Evolutionary conservation across 73 alveolate genomes (phyloP), one percentile per base, ranked within the genome.

Genomic region (Uronychia binucleata): DNA sequence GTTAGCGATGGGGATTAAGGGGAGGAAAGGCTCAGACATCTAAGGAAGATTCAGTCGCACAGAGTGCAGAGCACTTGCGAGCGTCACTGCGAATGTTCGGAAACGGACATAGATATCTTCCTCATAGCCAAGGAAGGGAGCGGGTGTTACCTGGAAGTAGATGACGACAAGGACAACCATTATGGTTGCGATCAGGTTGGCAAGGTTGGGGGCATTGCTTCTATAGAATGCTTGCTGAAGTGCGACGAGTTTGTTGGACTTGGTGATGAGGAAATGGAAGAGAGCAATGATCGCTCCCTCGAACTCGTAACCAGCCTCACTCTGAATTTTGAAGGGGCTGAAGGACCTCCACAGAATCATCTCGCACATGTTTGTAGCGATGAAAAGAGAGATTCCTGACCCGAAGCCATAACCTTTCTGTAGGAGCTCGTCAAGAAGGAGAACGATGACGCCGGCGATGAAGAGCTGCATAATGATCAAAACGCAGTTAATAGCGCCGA

Each of bases 231-330:
- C 99, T 79, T 97, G 94, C 88, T 92, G 94, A 57, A 97, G 87
- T 13, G 99, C 99, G 57, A 91, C 93, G 33, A 97, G 78, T 86
- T 98, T 97, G 96, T 98, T 98, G 34, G 94, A 92, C 95, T 97
- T 96, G 80, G 99, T 91, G 76, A 98, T 87, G 90, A 98, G 86
- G 95, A 97, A 96, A 95, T 98, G 99, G 98, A 97, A 92, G 91
- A 98, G 97, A 80, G 99, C 99, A 77, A 98, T 93, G 60, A 98
- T 88, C 74, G 99, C 99, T n/a, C 99, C 99, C 90, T 98, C 99
- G 94, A 97, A 98, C 93, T 98, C 99, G 46, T 96, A 88, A 11
- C 99, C 99, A 58, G 92, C 89, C 80, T 96, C 99, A 58, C 98
- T 96, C 79, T 97, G 95, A 93, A 98, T 96, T 60, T 99, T 98